Percentiles rank a stretch among this genome's conserved stretches.
These are phyloP conservation scores for Bretziella fagacearum DNA, from an alignment of 2,329 filamentous ascomycete genomes.

Conservation along the genomic window DNA sequence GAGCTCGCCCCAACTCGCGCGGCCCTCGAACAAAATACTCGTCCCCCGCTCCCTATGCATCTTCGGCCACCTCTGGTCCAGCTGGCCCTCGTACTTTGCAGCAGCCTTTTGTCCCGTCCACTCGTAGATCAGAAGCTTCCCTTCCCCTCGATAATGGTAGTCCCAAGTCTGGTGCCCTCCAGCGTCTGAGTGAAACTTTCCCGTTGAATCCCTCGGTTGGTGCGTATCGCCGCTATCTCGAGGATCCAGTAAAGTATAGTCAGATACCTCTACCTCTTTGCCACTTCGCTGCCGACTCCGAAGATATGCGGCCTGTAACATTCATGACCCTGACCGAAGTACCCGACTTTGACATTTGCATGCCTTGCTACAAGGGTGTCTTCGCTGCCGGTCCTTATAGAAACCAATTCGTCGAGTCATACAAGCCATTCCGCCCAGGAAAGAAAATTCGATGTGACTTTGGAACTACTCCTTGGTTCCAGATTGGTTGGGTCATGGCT, in stretches of 20 bases:
- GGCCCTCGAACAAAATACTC: slow-evolving; percentile 10
- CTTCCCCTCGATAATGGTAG: slow-evolving; percentile 1
- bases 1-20: slow-evolving; percentile 7
- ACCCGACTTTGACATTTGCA: slow-evolving; percentile 64
- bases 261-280: slow-evolving; percentile 34
- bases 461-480: slow-evolving; percentile 59
- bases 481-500: slow-evolving; percentile 68
- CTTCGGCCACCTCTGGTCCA: slow-evolving; percentile 10
- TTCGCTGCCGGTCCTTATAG: slow-evolving; percentile 53
- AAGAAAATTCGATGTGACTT: slow-evolving; percentile 53
- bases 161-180: background rate
- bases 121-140: slow-evolving; percentile 6
- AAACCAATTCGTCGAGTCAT: slow-evolving; percentile 43
- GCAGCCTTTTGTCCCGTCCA: slow-evolving; percentile 14
- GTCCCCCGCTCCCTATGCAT: slow-evolving; percentile 2
- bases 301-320: slow-evolving; percentile 45
- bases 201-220: slow-evolving; percentile 17
- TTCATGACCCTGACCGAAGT: slow-evolving; percentile 65
- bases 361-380: slow-evolving; percentile 55
- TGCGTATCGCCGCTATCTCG: slow-evolving; percentile 36
- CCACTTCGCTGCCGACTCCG: slow-evolving; percentile 40
- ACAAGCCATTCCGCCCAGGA: slow-evolving; percentile 21
- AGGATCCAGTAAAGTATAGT: slow-evolving; percentile 30
- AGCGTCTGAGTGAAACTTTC: slow-evolving; percentile 3
- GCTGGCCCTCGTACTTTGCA: slow-evolving; percentile 17